Conservation (phyloP, 108 stramenopile species). For the Cyclotella baltica region DNA sequence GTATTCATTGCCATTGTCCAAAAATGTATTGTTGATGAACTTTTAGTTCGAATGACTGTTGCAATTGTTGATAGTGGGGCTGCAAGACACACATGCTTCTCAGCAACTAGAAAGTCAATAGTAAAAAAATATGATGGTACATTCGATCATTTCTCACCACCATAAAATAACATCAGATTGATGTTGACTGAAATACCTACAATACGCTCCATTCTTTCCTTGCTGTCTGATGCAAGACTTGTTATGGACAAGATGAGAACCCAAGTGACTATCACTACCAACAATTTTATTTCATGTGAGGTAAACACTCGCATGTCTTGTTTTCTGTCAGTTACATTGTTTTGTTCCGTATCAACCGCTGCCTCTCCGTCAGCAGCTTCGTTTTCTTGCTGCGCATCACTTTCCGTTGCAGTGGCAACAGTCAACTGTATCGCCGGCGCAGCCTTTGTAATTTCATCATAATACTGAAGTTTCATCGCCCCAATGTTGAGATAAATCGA, state of each 20-base stretch:
- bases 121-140: too few relatives aligned
- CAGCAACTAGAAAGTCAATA: too few relatives aligned
- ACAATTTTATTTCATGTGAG: conserved; percentile 37
- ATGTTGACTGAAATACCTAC: conserved; percentile 53
- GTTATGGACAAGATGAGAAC: conserved; percentile 36
- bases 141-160: not conserved
- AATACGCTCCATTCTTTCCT: conserved; percentile 31
- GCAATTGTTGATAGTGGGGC: conserved; percentile 50
- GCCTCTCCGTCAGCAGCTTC: conserved; percentile 16
- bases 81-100: too few relatives aligned
- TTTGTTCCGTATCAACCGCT: not conserved
- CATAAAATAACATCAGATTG: conserved; percentile 53
- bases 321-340: not conserved
- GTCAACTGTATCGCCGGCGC: conserved; percentile 21
- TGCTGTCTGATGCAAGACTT: conserved; percentile 27
- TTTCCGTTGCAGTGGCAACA: not conserved
- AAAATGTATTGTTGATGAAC: conserved; percentile 68
- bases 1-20: conserved; percentile 81
- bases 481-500: conserved; percentile 72
- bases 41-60: conserved; percentile 38
- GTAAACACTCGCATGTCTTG: conserved; percentile 25
- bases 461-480: conserved; percentile 76
- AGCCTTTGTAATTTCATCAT: conserved; percentile 40
- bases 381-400: not conserved
- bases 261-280: conserved; percentile 34